Evolutionary conservation across 2,329 filamentous ascomycete species (phyloP).

Genomic region (Aspergillus sp.): DNA sequence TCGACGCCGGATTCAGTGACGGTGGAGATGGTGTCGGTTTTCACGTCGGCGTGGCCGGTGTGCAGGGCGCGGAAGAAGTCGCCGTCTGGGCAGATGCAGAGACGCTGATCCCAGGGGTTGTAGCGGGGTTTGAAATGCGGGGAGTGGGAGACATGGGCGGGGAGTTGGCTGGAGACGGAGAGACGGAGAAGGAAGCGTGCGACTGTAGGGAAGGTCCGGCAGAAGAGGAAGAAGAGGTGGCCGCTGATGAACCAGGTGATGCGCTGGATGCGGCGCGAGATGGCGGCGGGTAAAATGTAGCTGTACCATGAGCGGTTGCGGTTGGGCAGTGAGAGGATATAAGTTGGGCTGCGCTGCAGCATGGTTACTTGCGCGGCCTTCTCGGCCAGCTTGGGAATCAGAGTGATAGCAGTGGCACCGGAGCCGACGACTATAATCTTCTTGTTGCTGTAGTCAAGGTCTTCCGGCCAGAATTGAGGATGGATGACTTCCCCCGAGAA

Average conservation of each 20-base stretch:
- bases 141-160: conserved; percentile 56
- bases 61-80: conserved; percentile 60
- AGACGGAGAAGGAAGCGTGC: conserved; percentile 53
- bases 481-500: conserved; percentile 68
- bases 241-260: conserved; percentile 54
- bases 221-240: conserved; percentile 56
- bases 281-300: conserved; percentile 42
- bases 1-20: conserved; percentile 54
- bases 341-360: conserved; percentile 76
- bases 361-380: conserved; percentile 71
- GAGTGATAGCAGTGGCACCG: conserved; percentile 77
- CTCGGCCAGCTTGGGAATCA: conserved; percentile 69
- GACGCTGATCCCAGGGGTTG: conserved; percentile 71
- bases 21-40: conserved; percentile 56
- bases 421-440: conserved; percentile 72
- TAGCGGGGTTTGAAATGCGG: conserved; percentile 68
- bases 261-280: conserved; percentile 31
- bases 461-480: conserved; percentile 75
- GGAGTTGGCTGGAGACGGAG: conserved; percentile 54
- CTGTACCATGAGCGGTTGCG: conserved; percentile 20
- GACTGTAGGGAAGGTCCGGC: conserved; percentile 55
- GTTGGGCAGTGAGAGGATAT: conserved; percentile 61
- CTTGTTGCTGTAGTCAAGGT: conserved; percentile 67
- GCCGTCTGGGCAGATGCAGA: conserved; percentile 68
- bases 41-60: conserved; percentile 55